A percentile compares a stretch with the other conserved stretches of the same genome.
phyloP scores from a whole-genome alignment of 208 protist species.

The Leishmania tarentolae region DNA sequence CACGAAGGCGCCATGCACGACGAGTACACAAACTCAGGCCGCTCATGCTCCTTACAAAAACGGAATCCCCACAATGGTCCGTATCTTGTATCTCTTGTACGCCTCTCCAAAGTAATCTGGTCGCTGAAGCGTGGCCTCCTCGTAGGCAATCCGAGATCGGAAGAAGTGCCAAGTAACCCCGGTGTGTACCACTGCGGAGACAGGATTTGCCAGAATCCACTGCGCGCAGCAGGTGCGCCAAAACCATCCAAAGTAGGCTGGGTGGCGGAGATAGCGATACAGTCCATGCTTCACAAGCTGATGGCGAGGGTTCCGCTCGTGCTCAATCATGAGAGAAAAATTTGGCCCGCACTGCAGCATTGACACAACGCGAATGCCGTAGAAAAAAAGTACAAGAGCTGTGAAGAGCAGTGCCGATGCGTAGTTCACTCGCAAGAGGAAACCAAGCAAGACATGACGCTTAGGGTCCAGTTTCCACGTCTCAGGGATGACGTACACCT shows the following conservation, averaged over 20 bases:
- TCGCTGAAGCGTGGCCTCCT: conserved; percentile 78
- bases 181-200: conserved; percentile 81
- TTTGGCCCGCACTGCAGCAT: conserved; percentile 86
- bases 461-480: conserved; percentile 47
- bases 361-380: conserved; percentile 69
- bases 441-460: conserved; percentile 5
- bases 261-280: conserved; percentile 92
- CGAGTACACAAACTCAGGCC: neutral
- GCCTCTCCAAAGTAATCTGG: conserved; percentile 88
- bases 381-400: conserved; percentile 52
- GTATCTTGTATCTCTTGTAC: conserved; percentile 82
- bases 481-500: conserved; percentile 58
- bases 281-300: conserved; percentile 89
- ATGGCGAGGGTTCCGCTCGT: conserved; percentile 64
- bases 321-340: conserved; percentile 88
- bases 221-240: conserved; percentile 92
- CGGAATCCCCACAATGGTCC: conserved; percentile 88
- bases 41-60: conserved; percentile 33
- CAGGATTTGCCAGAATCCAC: conserved; percentile 92
- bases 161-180: conserved; percentile 93
- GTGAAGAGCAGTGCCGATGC: conserved; percentile 35
- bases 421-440: conserved; percentile 51
- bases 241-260: conserved; percentile 97
- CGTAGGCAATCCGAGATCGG: conserved; percentile 83
- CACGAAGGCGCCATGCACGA: neutral